Conservation (phyloP, 2,329 filamentous ascomycete species). For the Neospermospora avenae region DNA sequence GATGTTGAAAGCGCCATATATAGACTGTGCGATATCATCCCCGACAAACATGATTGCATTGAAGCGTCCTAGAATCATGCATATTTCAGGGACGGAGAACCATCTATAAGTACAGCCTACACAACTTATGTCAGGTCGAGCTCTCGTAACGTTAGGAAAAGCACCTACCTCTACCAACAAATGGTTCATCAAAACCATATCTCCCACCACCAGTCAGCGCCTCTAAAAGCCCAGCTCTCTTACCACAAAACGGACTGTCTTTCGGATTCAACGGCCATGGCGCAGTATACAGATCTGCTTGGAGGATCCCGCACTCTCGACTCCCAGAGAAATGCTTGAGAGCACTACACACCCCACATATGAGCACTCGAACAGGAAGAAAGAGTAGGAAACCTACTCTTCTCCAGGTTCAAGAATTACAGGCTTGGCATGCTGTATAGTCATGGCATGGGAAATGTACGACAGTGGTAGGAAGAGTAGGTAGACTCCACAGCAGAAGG, state of each 20-base stretch:
- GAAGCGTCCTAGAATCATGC: conserved; percentile 43
- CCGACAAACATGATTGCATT: conserved; percentile 42
- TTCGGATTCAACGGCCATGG: conserved; percentile 14
- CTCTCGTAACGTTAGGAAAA: background rate
- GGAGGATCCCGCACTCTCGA: conserved; percentile 24
- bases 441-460: background rate
- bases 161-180: conserved; percentile 28
- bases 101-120: conserved; percentile 42
- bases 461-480: conserved; percentile 2
- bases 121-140: background rate
- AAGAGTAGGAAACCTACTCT: conserved; percentile 13
- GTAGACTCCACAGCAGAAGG: conserved; percentile 3
- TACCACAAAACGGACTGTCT: conserved; percentile 25
- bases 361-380: background rate
- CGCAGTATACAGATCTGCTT: conserved; percentile 24
- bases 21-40: conserved; percentile 38
- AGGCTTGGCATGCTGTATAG: background rate
- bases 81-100: conserved; percentile 41
- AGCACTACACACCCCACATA: conserved; percentile 8
- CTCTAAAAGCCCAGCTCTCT: conserved; percentile 36
- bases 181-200: conserved; percentile 41
- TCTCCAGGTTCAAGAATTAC: conserved; percentile 15
- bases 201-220: conserved; percentile 42
- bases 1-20: conserved; percentile 45
- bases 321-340: conserved; percentile 26